Conservation (phyloP, 192 early-diverging fungal species). For the Coemansia sp. region DNA sequence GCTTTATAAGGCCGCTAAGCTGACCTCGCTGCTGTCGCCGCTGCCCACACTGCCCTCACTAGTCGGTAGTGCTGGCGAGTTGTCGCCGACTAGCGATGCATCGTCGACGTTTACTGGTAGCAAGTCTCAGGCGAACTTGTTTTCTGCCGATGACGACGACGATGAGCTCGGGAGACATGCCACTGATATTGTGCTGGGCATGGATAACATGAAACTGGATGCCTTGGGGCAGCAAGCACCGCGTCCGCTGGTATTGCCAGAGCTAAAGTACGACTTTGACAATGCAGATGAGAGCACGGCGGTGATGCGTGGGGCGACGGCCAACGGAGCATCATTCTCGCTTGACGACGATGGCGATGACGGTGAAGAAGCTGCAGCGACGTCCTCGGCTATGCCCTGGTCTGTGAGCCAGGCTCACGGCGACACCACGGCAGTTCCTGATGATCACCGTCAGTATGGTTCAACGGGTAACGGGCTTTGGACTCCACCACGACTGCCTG, state of each 20-base stretch:
- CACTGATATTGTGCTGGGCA: not conserved
- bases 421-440: not conserved
- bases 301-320: slow-evolving; percentile 29
- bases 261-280: slow-evolving; percentile 8
- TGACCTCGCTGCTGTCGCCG: slow-evolving; percentile 44
- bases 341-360: slow-evolving; percentile 39
- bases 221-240: slow-evolving; percentile 5
- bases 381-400: slow-evolving; percentile 10
- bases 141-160: slow-evolving; percentile 7
- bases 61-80: slow-evolving; percentile 18
- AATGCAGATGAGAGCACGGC: not conserved
- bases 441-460: not conserved
- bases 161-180: slow-evolving; percentile 13
- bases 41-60: slow-evolving; percentile 14
- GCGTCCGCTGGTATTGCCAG: slow-evolving; percentile 3
- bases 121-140: slow-evolving; percentile 9
- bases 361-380: not conserved
- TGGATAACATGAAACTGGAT: slow-evolving; percentile 11
- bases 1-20: slow-evolving; percentile 47
- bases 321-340: slow-evolving; percentile 51
- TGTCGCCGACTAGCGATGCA: slow-evolving; percentile 44
- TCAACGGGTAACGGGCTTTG: slow-evolving; percentile 21
- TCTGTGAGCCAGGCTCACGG: not conserved
- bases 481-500: slow-evolving; percentile 38
- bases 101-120: slow-evolving; percentile 25